A percentile compares a stretch with the other conserved stretches of the same genome.
phyloP scores from a whole-genome alignment of 2,329 filamentous ascomycete species.

The Aspergillus sp. region DNA sequence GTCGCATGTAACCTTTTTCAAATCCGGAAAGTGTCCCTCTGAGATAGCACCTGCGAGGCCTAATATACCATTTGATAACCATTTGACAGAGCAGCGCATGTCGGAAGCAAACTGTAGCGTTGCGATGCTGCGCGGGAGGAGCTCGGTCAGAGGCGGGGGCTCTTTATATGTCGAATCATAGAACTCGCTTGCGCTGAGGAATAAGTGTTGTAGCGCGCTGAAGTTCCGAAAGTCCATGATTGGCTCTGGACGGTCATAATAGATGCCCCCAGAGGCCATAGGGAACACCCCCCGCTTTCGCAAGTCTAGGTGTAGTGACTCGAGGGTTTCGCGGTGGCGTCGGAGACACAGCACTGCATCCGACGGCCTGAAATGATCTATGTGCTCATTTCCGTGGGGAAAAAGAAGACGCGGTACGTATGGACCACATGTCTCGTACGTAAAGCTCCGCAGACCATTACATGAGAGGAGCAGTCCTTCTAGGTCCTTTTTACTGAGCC shows the following conservation, averaged over 20 bases:
- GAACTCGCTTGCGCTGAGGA: conserved; percentile 2
- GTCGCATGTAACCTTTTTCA: conserved; percentile 3
- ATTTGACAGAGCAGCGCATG: neutral
- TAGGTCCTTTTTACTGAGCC: neutral
- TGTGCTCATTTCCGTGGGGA: neutral
- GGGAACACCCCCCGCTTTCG: neutral
- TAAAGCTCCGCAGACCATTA: conserved; percentile 2
- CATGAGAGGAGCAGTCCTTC: conserved; percentile 3
- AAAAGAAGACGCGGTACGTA: neutral
- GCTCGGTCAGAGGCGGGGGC: neutral
- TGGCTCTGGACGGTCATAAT: neutral
- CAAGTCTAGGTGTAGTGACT: conserved; percentile 3
- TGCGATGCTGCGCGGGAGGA: neutral
- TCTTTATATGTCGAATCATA: neutral
- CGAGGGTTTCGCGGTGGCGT: conserved; percentile 1
- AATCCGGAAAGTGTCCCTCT: neutral
- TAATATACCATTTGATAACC: neutral
- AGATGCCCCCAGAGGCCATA: neutral
- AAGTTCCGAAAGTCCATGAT: neutral
- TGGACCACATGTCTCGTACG: conserved; percentile 1
- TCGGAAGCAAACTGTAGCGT: conserved; percentile 2
- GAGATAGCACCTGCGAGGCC: neutral
- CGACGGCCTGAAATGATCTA: neutral
- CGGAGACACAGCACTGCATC: conserved; percentile 2
- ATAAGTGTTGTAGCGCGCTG: conserved; percentile 3